A percentile compares a stretch with the other conserved stretches of the same genome.
Conservation (phyloP, 176 grass and related monocot genomes). For the Bothriochloa decipiens region DNA sequence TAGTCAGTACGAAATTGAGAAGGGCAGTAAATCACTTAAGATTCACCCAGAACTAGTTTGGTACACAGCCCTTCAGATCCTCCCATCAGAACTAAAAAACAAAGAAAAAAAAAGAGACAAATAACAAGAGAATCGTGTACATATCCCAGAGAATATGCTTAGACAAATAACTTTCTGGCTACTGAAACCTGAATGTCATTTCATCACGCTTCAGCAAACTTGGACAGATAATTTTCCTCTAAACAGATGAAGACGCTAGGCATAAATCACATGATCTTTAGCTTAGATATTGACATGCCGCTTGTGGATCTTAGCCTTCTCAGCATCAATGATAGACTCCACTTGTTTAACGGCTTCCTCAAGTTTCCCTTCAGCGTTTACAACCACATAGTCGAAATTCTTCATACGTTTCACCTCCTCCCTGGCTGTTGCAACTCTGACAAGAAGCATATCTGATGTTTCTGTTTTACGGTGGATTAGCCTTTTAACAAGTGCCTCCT, state of each 20-base stretch:
- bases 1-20: neutral
- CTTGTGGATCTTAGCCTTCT: slow-evolving; percentile 79
- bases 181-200: slow-evolving; percentile 36
- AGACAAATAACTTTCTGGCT: slow-evolving; percentile 38
- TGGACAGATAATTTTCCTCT: slow-evolving; percentile 19
- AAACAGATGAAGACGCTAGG: neutral
- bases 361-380: slow-evolving; percentile 89
- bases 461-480: slow-evolving; percentile 87
- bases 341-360: slow-evolving; percentile 81
- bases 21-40: neutral
- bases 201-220: slow-evolving; percentile 3
- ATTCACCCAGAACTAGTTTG: neutral
- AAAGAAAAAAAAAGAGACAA: neutral
- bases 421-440: slow-evolving; percentile 83
- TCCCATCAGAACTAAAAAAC: neutral
- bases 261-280: neutral
- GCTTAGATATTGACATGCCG: slow-evolving; percentile 67
- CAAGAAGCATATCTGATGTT: slow-evolving; percentile 93
- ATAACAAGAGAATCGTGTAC: neutral
- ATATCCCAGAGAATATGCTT: neutral
- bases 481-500: slow-evolving; percentile 89
- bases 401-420: slow-evolving; percentile 79
- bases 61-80: neutral
- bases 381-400: slow-evolving; percentile 82
- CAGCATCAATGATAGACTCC: slow-evolving; percentile 87